Conservation (phyloP, 2,329 filamentous ascomycete genomes). For the Chaetomiaceae sp. region DNA sequence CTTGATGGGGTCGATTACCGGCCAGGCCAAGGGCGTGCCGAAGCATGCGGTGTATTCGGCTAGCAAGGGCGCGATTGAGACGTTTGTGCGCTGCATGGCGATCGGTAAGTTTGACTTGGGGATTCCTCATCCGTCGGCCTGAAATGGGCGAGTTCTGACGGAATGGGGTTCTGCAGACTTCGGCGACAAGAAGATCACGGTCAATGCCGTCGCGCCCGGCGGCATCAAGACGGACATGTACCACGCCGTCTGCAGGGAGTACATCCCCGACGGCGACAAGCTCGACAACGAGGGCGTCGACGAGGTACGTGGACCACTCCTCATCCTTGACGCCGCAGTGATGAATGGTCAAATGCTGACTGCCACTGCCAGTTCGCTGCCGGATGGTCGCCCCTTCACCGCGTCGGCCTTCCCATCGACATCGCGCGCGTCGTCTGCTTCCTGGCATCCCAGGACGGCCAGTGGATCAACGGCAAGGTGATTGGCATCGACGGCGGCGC, state of each 20-base stretch:
- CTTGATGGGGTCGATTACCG: constrained; percentile 66
- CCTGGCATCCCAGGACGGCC: constrained; percentile 41
- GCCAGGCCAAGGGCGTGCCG: constrained; percentile 61
- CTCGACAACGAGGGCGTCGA: constrained; percentile 53
- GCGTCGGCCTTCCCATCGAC: constrained; percentile 62
- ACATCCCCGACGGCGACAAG: constrained; percentile 52
- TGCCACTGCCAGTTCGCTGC: constrained; percentile 49
- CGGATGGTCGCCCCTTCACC: constrained; percentile 58
- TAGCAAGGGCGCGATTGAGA: constrained; percentile 70
- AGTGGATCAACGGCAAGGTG: constrained; percentile 42
- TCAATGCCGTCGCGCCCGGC: constrained; percentile 58
- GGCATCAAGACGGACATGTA: constrained; percentile 63
- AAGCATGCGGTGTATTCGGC: constrained; percentile 69
- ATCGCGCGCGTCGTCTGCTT: constrained; percentile 59
- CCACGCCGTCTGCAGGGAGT: constrained; percentile 56
- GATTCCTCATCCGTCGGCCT: background rate
- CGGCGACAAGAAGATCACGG: constrained; percentile 57
- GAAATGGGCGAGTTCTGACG: too few relatives aligned
- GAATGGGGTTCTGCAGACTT: constrained; percentile 40
- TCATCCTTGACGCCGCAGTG: background rate
- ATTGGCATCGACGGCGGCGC: constrained; percentile 32
- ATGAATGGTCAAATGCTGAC: background rate
- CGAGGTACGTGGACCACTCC: constrained; percentile 35
- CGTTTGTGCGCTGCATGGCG: constrained; percentile 68
- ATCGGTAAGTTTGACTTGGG: constrained; percentile 42